Percentiles rank a stretch among this genome's conserved stretches.
Conservation (phyloP, 148 eudicot species). For the Rhododendron kiyosumense region DNA sequence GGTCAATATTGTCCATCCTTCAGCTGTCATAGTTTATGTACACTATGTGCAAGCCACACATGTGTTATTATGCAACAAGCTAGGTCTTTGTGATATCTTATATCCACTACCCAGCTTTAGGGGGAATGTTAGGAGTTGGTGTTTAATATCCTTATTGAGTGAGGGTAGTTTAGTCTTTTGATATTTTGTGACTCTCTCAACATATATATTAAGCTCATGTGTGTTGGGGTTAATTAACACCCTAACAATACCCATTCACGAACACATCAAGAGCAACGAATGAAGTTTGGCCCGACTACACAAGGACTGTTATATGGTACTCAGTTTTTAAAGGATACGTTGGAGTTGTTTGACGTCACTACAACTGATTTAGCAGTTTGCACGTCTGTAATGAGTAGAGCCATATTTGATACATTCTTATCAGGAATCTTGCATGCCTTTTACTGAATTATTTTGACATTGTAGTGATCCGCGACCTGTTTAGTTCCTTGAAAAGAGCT, state of each 20-base stretch:
- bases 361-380: background rate
- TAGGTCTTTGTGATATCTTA: background rate
- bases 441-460: background rate
- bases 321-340: background rate
- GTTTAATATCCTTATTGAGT: background rate
- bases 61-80: background rate
- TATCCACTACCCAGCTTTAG: background rate
- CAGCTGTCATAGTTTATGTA: background rate
- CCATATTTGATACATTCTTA: background rate
- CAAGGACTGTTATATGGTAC: background rate
- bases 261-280: background rate
- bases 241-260: background rate
- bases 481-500: slow-evolving; percentile 1
- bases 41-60: background rate
- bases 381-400: background rate
- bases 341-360: background rate
- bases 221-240: background rate
- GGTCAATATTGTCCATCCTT: background rate
- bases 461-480: background rate
- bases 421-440: background rate
- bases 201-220: background rate
- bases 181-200: background rate
- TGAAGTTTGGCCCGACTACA: background rate
- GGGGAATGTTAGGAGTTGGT: background rate
- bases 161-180: background rate